Evolutionary conservation across 495 filamentous ascomycete genomes (phyloP), one percentile per base, ranked within the genome.

Genomic region (Cairneyella variabilis): DNA sequence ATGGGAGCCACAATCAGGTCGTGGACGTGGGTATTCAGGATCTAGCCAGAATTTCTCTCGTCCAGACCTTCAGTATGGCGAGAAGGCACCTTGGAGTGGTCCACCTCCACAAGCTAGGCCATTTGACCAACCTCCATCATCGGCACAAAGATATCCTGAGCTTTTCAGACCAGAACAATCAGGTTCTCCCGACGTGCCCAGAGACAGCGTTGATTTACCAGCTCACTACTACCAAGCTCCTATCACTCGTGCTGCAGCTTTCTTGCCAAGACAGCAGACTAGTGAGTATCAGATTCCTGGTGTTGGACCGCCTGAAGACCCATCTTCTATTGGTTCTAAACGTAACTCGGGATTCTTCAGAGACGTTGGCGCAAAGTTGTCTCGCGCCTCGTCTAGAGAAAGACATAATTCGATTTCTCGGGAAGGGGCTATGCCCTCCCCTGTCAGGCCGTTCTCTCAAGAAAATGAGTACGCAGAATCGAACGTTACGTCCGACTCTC

Each of bases 291-390:
- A 53, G 51, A 34, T 62, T 45, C 66, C 57, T 11, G 58, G 64
- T 7, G 51, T 65, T 25, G 67, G 65, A 37, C 64, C 66, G 26
- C 23, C 44, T 2, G 56, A 59, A 18, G 45, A 56, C 9, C 50
- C 46, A n/a, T 36, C 17, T 3, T 28, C 43, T 10, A 18, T 39
- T 12, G 28, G 30, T 3, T 59, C 62, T 7, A 59, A 41, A 46
- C 64, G 69, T 10, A 67, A 68, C 51, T 74, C 72, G 23, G 66
- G 65, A 48, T 71, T 41, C 38, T 71, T 71, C 42, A 63, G 62
- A 10, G 66, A 68, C 12, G 52, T 74, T 37, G 59, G 66, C 8
- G 66, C 63, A 11, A 56, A 60, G 8, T 43, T 70, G 5, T 64
- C 61, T 6, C 65, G 69, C 4, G 58, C 52, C 17, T 59, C 61